Base-by-base conservation (phyloP, 1,139 yeast genomes). In the Yamadazyma blattariae region DNA sequence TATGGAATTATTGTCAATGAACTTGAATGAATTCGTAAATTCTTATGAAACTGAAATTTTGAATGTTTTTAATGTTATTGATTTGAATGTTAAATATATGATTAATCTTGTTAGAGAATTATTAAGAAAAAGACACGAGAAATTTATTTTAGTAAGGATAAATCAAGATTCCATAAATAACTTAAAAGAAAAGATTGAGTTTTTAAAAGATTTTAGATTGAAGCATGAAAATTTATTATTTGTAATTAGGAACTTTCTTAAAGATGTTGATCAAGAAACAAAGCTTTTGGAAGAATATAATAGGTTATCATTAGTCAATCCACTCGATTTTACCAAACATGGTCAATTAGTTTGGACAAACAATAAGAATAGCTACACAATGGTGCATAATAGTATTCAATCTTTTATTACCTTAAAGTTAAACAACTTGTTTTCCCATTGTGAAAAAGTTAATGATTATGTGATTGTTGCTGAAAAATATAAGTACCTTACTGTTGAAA, bases 51-150 rank as follows among this genome's bases (percentile, higher is more conserved):
- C 39, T 5, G 21, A 43, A 2, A 42, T 57, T 1, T 14, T 35
- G 1, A 46, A 47, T 8, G 41, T 60, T 3, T 54, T 65, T 28
- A 42, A 40, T 5, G 43, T 50, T 7, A 54, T 69, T 8, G 73
- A 67, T 27, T 51, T 48, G 28, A 64, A 65, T 42, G 44, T 67
- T 25, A 67, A 67, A 39, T 58, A 53, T 35, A 57, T 64, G 58
- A 54, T 63, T 9, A 69, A 67, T 37, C 55, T 85, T 32, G 74
- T 88, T 0, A 71, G 97, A 44, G 97, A 89, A 45, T 59, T 85
- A 10, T 65, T 85, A 25, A 67, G 97, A 41, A 86, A 81, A 51
- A 64, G 95, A 31, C 77, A 79, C 12, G 95, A 86, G 39, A 81
- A 79, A 44, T 84, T 84, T 52, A 72, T 83, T 22, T 73, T 82